phyloP scores from a whole-genome alignment of 1,284 basidiomycete species.

The Tetrapyrgos nigripes region DNA sequence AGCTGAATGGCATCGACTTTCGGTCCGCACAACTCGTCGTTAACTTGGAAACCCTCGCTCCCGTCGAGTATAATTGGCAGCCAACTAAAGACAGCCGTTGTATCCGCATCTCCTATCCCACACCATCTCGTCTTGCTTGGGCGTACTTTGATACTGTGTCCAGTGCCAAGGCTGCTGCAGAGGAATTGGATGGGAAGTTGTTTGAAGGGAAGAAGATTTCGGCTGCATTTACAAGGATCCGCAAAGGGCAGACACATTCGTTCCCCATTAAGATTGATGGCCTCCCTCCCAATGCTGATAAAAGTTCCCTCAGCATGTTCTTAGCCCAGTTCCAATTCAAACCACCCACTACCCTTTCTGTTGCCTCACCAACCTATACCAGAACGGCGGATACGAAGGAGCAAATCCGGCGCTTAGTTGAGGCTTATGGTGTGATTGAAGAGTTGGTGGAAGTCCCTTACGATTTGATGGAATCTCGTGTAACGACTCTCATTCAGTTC shows the following conservation, averaged over 20 bases:
- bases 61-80: slow-evolving; percentile 26
- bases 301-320: slow-evolving; percentile 20
- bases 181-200: slow-evolving; percentile 39
- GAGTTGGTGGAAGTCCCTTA: slow-evolving; percentile 37
- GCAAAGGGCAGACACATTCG: slow-evolving; percentile 34
- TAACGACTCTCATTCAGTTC: slow-evolving; percentile 45
- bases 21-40: slow-evolving; percentile 27
- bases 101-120: slow-evolving; percentile 45
- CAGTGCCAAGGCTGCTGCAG: slow-evolving; percentile 43
- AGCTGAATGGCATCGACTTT: slow-evolving; percentile 38
- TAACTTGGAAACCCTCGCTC: slow-evolving; percentile 27
- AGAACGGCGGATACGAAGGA: slow-evolving; percentile 29
- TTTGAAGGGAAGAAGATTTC: slow-evolving; percentile 43
- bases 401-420: slow-evolving; percentile 35
- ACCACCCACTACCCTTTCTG: neutral
- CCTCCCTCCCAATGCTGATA: slow-evolving; percentile 38
- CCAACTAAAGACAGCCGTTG: slow-evolving; percentile 27
- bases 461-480: slow-evolving; percentile 30
- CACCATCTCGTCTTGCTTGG: slow-evolving; percentile 46
- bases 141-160: slow-evolving; percentile 45
- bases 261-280: slow-evolving; percentile 43
- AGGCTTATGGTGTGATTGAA: slow-evolving; percentile 35
- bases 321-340: neutral
- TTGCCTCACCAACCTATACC: slow-evolving; percentile 35
- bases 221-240: slow-evolving; percentile 39